These are phyloP conservation scores for Schizophyllum commune DNA, from an alignment of 1,284 basidiomycete species.

Conservation along the genomic window DNA sequence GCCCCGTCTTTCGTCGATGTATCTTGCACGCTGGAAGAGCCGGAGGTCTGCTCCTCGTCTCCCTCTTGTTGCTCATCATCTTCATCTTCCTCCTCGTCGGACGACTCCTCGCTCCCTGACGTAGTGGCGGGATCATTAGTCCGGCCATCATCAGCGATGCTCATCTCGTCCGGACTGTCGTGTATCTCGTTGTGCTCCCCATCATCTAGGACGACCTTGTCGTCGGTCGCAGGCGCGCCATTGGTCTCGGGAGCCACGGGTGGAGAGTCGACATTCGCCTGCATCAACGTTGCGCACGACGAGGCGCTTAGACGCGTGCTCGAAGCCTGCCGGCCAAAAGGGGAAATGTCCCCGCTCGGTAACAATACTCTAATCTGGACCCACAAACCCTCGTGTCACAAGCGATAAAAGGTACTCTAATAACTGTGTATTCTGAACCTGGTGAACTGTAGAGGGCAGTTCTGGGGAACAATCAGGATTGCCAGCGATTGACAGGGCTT, in stretches of 20 bases:
- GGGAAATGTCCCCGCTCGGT: background rate
- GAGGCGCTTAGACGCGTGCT: background rate
- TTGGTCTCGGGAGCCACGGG: background rate
- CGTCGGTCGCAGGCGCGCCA: background rate
- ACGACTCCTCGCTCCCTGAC: background rate
- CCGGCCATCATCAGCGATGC: background rate
- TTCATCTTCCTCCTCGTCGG: background rate
- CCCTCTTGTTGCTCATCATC: background rate
- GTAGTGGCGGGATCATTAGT: background rate
- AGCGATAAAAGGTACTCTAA: too few relatives aligned
- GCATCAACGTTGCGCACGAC: background rate
- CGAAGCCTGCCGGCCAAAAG: background rate
- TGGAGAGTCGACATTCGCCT: background rate
- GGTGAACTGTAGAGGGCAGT: too few relatives aligned
- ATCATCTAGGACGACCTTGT: background rate
- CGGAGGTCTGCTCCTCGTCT: background rate
- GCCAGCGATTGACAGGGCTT: too few relatives aligned
- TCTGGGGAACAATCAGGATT: too few relatives aligned
- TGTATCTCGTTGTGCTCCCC: background rate
- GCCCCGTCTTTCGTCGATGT: conserved; percentile 1
- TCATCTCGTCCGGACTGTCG: background rate
- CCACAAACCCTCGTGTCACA: too few relatives aligned
- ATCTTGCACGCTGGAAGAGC: background rate
- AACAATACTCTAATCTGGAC: too few relatives aligned
- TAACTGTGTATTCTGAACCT: too few relatives aligned